Conservation (phyloP, 768 basidiomycete species). For the Rhizopogon salebrosus region DNA sequence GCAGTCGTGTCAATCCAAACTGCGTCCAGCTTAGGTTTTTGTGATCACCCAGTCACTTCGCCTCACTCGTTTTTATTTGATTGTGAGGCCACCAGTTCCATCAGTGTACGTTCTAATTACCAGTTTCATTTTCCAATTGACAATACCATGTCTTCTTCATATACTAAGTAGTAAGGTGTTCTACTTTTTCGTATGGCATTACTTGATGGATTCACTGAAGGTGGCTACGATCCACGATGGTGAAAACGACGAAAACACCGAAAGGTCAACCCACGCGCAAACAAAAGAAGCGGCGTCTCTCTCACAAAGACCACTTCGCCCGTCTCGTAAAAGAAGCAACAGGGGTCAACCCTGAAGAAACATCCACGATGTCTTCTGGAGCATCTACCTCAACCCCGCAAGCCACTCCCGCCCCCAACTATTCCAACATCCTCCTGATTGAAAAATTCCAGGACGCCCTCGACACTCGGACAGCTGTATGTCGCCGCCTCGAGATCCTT, state of each 20-base stretch:
- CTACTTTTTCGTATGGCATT: background rate
- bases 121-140: background rate
- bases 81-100: background rate
- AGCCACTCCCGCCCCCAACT: slow-evolving; percentile 11
- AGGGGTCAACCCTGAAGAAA: background rate
- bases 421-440: slow-evolving; percentile 21
- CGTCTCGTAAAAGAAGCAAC: slow-evolving; percentile 18
- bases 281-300: slow-evolving; percentile 19
- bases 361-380: background rate
- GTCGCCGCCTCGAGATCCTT: slow-evolving; percentile 24
- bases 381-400: slow-evolving; percentile 4
- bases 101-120: background rate
- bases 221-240: background rate
- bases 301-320: slow-evolving; percentile 17
- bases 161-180: background rate
- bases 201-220: background rate
- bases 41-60: background rate
- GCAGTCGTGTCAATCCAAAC: background rate
- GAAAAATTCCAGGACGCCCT: slow-evolving; percentile 23
- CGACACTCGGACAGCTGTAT: slow-evolving; percentile 21
- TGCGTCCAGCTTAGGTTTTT: background rate
- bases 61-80: background rate
- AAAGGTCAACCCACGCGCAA: slow-evolving; percentile 16
- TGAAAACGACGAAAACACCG: background rate
- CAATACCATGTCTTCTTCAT: background rate